Conservation (phyloP, 768 basidiomycete genomes). For the Macrolepiota albuminosa region DNA sequence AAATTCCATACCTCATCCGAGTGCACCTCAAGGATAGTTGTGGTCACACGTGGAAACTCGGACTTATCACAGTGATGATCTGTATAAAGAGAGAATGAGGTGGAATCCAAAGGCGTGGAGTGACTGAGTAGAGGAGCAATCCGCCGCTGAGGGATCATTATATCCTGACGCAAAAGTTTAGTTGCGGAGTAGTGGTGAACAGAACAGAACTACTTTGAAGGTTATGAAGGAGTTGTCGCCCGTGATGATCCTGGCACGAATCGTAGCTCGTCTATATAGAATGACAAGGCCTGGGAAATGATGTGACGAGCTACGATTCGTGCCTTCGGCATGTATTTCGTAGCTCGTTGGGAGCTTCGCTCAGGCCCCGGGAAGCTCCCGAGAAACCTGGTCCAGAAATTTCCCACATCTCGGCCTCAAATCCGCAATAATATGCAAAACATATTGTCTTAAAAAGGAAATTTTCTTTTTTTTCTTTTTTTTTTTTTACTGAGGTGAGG, state of each 20-base stretch:
- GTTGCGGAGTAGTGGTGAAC: constrained; percentile 4
- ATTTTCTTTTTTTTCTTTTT: no score
- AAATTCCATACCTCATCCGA: constrained; percentile 94
- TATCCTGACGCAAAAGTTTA: constrained; percentile 46
- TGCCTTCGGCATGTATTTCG: no score
- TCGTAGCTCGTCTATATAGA: no score
- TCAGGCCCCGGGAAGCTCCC: no score
- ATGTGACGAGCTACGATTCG: no score
- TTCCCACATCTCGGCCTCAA: no score
- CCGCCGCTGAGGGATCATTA: constrained; percentile 92
- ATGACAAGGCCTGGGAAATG: no score
- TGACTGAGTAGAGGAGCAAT: constrained; percentile 83
- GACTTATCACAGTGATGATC: constrained; percentile 82
- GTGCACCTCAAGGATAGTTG: constrained; percentile 81
- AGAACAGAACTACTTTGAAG: constrained; percentile 65
- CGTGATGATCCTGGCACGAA: constrained; percentile 59
- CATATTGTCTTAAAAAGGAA: no score
- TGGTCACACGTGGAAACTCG: constrained; percentile 82
- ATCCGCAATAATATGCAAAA: no score
- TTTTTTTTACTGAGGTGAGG: no score
- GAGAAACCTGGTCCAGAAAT: no score
- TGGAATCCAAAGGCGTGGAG: constrained; percentile 54
- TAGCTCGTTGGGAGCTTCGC: no score
- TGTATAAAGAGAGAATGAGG: constrained; percentile 74
- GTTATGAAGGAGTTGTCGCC: constrained; percentile 62